Evolutionary conservation across 306 rosid species (phyloP).

Genomic region (Pyrus betulifolia): DNA sequence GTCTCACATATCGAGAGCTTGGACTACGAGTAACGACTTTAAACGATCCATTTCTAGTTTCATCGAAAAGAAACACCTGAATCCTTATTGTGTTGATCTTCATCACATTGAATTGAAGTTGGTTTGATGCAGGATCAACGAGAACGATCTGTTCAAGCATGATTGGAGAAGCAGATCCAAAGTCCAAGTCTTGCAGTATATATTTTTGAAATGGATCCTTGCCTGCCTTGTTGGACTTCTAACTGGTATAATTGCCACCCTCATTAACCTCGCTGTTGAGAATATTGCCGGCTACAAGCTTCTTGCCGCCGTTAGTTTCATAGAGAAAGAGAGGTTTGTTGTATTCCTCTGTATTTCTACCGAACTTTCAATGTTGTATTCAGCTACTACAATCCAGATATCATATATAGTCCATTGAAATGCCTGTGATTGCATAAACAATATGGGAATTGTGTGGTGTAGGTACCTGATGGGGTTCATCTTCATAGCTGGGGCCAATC

Average conservation of each 20-base stretch:
- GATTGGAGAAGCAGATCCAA: slow-evolving; percentile 89
- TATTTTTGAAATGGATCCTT: slow-evolving; percentile 64
- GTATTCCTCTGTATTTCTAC: neutral
- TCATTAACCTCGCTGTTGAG: slow-evolving; percentile 82
- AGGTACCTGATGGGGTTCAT: slow-evolving; percentile 63
- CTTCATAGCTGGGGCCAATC: slow-evolving; percentile 44
- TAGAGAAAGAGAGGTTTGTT: slow-evolving; percentile 44
- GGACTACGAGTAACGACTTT: slow-evolving; percentile 54
- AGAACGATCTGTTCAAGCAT: slow-evolving; percentile 82
- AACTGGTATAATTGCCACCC: slow-evolving; percentile 71
- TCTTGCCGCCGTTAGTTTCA: slow-evolving; percentile 41
- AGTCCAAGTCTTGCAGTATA: slow-evolving; percentile 64
- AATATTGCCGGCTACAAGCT: slow-evolving; percentile 87
- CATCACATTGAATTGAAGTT: neutral
- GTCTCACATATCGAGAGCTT: slow-evolving; percentile 81
- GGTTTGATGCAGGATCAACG: slow-evolving; percentile 64
- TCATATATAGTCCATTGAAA: neutral
- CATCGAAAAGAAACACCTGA: neutral
- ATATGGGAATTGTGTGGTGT: slow-evolving; percentile 10
- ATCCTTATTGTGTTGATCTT: neutral
- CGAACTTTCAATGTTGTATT: neutral
- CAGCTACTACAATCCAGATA: neutral
- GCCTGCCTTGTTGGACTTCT: slow-evolving; percentile 81
- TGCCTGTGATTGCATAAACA: neutral
- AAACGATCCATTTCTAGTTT: neutral